Conservation (phyloP, 1,284 basidiomycete genomes). For the Tilletia caries region DNA sequence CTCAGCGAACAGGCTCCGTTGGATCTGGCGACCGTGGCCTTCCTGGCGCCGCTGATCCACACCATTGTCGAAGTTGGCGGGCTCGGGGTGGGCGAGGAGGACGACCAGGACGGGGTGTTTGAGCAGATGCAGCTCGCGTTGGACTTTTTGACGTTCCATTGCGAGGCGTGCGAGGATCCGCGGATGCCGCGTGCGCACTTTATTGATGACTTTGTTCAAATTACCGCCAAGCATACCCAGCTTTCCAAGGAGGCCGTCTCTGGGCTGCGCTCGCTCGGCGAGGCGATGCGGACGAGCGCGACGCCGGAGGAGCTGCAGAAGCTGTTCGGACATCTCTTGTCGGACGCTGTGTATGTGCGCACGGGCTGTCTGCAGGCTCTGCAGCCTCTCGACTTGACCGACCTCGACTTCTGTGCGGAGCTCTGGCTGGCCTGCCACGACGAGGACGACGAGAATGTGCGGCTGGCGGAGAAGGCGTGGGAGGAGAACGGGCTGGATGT, state of each 20-base stretch:
- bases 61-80: slow-evolving; percentile 71
- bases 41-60: slow-evolving; percentile 73
- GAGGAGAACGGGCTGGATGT: slow-evolving; percentile 94
- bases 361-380: slow-evolving; percentile 87
- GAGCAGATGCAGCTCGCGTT: slow-evolving; percentile 84
- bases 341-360: slow-evolving; percentile 84
- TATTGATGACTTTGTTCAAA: slow-evolving; percentile 70
- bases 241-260: slow-evolving; percentile 82
- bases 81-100: slow-evolving; percentile 58
- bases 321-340: slow-evolving; percentile 71
- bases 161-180: slow-evolving; percentile 68
- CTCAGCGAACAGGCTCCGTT: slow-evolving; percentile 78
- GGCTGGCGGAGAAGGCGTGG: slow-evolving; percentile 80
- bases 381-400: slow-evolving; percentile 90
- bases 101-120: slow-evolving; percentile 70
- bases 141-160: slow-evolving; percentile 81
- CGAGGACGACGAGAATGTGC: slow-evolving; percentile 82
- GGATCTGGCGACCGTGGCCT: slow-evolving; percentile 78
- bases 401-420: slow-evolving; percentile 84
- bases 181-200: slow-evolving; percentile 53
- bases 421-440: slow-evolving; percentile 89
- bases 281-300: slow-evolving; percentile 71
- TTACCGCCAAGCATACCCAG: slow-evolving; percentile 74
- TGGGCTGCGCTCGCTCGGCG: slow-evolving; percentile 76
- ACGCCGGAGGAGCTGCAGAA: slow-evolving; percentile 63